Conservation (phyloP, 73 alveolate genomes). For the Paramecium biaurelia region DNA sequence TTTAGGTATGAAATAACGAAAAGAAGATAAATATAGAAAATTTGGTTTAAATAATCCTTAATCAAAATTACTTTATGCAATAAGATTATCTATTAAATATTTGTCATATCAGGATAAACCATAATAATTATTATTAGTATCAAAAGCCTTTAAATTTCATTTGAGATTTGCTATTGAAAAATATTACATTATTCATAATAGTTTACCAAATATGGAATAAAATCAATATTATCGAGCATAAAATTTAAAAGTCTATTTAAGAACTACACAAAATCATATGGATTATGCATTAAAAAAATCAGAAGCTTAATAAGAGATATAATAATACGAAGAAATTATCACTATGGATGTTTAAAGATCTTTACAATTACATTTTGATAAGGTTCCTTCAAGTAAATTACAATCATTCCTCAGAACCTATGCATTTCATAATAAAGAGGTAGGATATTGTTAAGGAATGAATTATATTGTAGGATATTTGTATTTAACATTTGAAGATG, state of each 20-base stretch:
- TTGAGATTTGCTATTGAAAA: not conserved
- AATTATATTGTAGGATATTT: constrained; percentile 95
- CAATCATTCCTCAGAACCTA: constrained; percentile 78
- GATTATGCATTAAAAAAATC: constrained; percentile 1
- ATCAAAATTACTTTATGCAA: not conserved
- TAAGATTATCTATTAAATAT: constrained; percentile 2
- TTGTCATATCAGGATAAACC: constrained; percentile 1
- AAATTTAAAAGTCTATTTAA: not conserved
- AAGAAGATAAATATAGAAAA: constrained; percentile 42
- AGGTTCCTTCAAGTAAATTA: constrained; percentile 38
- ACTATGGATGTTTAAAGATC: constrained; percentile 51
- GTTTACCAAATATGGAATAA: not conserved
- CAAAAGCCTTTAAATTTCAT: not conserved
- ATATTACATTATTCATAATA: not conserved
- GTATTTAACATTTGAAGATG: constrained; percentile 80
- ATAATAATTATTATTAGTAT: not conserved
- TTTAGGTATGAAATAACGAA: not conserved
- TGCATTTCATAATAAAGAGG: constrained; percentile 80
- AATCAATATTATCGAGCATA: not conserved
- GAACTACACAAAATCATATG: not conserved
- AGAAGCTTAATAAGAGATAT: constrained; percentile 41
- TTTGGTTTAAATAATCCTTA: not conserved
- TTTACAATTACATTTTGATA: constrained; percentile 17
- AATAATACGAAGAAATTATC: constrained; percentile 1
- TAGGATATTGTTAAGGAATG: constrained; percentile 98